Base-by-base conservation (phyloP, 768 basidiomycete species). In the Suillus paluster region DNA sequence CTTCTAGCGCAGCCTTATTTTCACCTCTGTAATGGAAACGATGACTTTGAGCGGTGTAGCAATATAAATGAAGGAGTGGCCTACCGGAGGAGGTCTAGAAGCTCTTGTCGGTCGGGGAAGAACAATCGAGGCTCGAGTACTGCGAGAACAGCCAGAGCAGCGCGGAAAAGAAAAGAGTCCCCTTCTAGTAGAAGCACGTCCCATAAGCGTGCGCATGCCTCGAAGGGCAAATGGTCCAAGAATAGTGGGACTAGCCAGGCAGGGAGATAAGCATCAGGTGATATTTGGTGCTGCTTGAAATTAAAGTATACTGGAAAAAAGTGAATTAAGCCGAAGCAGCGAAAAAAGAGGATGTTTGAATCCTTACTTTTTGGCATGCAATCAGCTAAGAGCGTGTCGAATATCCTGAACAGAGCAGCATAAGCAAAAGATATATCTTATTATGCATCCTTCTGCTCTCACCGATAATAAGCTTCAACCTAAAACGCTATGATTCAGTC, bases 381-480 rank as follows among this genome's bases (percentile, higher is more conserved):
- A 73, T 97, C 95, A 19, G 95, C 95, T 34, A 96, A 81, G 25
- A 96, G 73, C 1, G 95, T 96, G 71, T 96, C 95, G 65, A 97
- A 97, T 70, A 96, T 95, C 68, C 93, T 95, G 68, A 33, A 23
- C 25, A 36, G 27, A 38, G 27, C 15, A 44, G 30, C 6, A 33
- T 52, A 54, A 57, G 53, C 45, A n/a, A 2, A n/a, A 50, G 52
- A 11, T 21, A 12, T 17, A 17, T 19, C 39, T 23, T 27, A 38
- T 21, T 10, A 39, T 19, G 25, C 14, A 6, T 39, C 38, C 17
- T 27, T 27, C 1, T 46, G 63, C 62, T 69, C 68, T 69, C 68
- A 94, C 92, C 94, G 86, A 77, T 93, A 95, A 75, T 96, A 96
- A 5, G 92, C 94, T 73, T 95, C 94, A 57, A 92, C 87, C 94